These are phyloP conservation scores for Cenchrus fungigraminus DNA, from an alignment of 176 grass and related monocot genomes.

Conservation along the genomic window DNA sequence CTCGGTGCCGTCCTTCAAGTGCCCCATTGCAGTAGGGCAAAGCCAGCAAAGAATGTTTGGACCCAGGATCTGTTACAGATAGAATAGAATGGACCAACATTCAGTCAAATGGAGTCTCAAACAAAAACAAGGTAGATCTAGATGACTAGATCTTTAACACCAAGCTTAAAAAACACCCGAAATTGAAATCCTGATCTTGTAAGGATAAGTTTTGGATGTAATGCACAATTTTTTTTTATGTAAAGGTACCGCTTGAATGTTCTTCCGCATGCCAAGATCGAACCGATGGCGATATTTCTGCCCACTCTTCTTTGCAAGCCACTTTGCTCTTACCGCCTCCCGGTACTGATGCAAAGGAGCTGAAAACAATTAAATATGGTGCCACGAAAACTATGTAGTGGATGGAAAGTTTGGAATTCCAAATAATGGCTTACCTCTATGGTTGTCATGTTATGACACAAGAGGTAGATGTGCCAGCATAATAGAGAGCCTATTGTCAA, in stretches of 20 bases:
- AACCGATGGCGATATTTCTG: constrained; percentile 82
- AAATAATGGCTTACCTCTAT: constrained; percentile 71
- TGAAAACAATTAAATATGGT: constrained; percentile 16
- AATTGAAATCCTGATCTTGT: neutral
- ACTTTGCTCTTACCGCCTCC: constrained; percentile 72
- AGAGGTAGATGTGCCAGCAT: constrained; percentile 94
- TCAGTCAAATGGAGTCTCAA: neutral
- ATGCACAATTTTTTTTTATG: neutral
- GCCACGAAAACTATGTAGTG: constrained; percentile 14
- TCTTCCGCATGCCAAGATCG: constrained; percentile 79
- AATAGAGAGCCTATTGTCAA: constrained; percentile 78
- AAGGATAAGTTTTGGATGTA: neutral
- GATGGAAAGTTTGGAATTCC: neutral
- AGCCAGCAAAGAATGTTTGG: constrained; percentile 85
- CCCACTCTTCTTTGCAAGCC: constrained; percentile 96
- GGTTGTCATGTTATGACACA: constrained; percentile 87
- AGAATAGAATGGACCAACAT: constrained; percentile 26
- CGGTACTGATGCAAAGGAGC: constrained; percentile 52
- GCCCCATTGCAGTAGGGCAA: constrained; percentile 62
- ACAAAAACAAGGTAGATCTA: neutral
- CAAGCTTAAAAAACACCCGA: neutral
- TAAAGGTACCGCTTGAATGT: constrained; percentile 69
- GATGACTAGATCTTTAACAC: neutral
- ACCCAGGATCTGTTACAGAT: constrained; percentile 74
- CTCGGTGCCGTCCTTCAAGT: constrained; percentile 82